Evolutionary conservation across 345 rosid genomes (phyloP), one percentile per base, ranked within the genome.

Genomic region (Murraya paniculata): DNA sequence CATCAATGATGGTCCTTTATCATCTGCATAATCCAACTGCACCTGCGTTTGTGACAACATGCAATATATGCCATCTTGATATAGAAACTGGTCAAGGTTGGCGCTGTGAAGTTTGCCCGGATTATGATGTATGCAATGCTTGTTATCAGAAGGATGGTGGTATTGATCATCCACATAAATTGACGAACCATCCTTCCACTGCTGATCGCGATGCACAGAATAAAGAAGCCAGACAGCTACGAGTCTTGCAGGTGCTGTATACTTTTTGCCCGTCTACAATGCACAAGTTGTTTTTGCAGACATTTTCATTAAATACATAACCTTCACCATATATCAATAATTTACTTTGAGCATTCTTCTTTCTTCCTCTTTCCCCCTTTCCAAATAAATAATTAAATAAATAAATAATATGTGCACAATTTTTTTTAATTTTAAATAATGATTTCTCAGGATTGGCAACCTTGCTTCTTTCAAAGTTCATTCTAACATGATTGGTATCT

Each of bases 1-100:
- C 99, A 27, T 96, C 99, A 25, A 96, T 96, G 98, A 96, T 96
- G 99, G 92, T 96, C 45, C 98, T 96, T 55, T 96, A 96, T 89
- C 99, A 96, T 86, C 94, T 96, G 62, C 98, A 96, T 72, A 96
- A 96, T 85, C 99, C 99, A 77, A 94, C 98, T 64, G 99, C 97
- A 56, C 99, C 98, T 76, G 98, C 99, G 27, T 96, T 94, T 86
- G 98, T 96, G 53, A 90, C 91, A 1, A 92, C 98, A n/a, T 96
- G 99, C 89, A 89, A 90, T 71, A 69, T 86, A 72, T 96, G 99
- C 71, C 88, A 85, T 80, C 94, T 90, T 75, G 99, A 96, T 85
- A 91, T 96, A 64, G 98, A 96, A 91, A 87, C 91, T 24, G 99
- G 98, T 87, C 98, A 96, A 84, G 98, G 99, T 77, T 96, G 99